phyloP scores from a whole-genome alignment of 176 grass and related monocot species.

The Cocos nucifera region DNA sequence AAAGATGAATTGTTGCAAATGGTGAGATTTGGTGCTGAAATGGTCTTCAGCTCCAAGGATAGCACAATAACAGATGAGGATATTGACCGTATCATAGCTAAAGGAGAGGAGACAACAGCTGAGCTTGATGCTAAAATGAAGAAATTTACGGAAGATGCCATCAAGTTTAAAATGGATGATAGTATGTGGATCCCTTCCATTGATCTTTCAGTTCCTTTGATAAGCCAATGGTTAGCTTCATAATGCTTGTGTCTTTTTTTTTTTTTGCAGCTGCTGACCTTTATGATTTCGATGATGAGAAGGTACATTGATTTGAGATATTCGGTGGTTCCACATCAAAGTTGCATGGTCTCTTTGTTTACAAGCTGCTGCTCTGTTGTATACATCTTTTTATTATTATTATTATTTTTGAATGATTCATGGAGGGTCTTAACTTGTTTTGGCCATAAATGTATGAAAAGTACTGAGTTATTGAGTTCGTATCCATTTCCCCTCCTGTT shows the following conservation, averaged over 20 bases:
- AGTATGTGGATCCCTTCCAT: conserved; percentile 33
- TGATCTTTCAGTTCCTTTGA: neutral
- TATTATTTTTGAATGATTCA: neutral
- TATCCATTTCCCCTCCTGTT: too few relatives aligned
- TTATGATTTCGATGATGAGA: conserved; percentile 98
- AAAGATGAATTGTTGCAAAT: conserved; percentile 98
- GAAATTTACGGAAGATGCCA: conserved; percentile 98
- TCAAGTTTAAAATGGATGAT: conserved; percentile 99
- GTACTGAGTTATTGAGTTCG: too few relatives aligned
- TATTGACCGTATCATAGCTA: conserved; percentile 94
- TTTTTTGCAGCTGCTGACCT: conserved; percentile 69
- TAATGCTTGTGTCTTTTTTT: conserved; percentile 13
- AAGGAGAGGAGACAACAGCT: conserved; percentile 94
- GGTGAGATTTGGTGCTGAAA: conserved; percentile 98
- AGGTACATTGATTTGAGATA: conserved; percentile 38
- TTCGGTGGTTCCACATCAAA: too few relatives aligned
- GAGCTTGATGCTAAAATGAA: conserved; percentile 99
- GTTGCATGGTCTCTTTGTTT: too few relatives aligned
- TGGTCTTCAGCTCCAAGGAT: conserved; percentile 98
- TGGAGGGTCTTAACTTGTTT: too few relatives aligned
- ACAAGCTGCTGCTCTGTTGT: too few relatives aligned
- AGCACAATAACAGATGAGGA: conserved; percentile 98
- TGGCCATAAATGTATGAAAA: too few relatives aligned
- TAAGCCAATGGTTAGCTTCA: too few relatives aligned
- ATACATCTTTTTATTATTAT: too few relatives aligned